Evolutionary conservation across 2,329 filamentous ascomycete genomes (phyloP).

Genomic region (Paramyrothecium sp.): DNA sequence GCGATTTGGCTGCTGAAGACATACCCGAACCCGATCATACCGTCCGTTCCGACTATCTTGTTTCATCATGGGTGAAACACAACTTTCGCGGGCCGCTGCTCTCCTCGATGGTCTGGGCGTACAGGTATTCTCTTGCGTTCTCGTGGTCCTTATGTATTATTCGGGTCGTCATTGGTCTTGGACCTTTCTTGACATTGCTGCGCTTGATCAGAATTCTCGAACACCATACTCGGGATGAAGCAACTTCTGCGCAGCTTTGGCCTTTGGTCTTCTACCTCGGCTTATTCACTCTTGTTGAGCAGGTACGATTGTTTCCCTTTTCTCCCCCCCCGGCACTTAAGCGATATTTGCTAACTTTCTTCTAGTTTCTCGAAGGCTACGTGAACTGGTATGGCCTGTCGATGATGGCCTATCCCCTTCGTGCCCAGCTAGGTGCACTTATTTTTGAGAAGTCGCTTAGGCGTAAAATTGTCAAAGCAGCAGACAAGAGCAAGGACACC

Average conservation of each 20-base stretch:
- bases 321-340: not conserved
- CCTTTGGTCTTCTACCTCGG: slow-evolving; percentile 67
- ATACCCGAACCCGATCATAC: slow-evolving; percentile 59
- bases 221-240: slow-evolving; percentile 40
- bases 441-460: slow-evolving; percentile 77
- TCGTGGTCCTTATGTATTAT: slow-evolving; percentile 59
- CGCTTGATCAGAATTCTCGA: slow-evolving; percentile 67
- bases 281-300: slow-evolving; percentile 53
- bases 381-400: slow-evolving; percentile 66
- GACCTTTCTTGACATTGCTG: slow-evolving; percentile 68
- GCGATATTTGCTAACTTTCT: not conserved
- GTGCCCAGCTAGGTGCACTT: slow-evolving; percentile 67
- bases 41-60: slow-evolving; percentile 49
- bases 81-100: slow-evolving; percentile 54
- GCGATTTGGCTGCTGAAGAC: slow-evolving; percentile 59
- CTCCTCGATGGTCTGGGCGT: slow-evolving; percentile 57
- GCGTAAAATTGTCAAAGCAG: slow-evolving; percentile 72
- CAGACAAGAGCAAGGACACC: slow-evolving; percentile 44
- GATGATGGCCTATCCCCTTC: slow-evolving; percentile 63
- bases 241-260: slow-evolving; percentile 56
- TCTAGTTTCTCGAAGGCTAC: slow-evolving; percentile 61
- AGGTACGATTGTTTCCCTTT: slow-evolving; percentile 25
- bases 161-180: slow-evolving; percentile 60
- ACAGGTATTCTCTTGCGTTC: slow-evolving; percentile 51
- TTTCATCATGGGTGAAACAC: slow-evolving; percentile 46